These are phyloP conservation scores for Pseudohalonectria lignicola DNA, from an alignment of 2,329 filamentous ascomycete species.

Conservation along the genomic window DNA sequence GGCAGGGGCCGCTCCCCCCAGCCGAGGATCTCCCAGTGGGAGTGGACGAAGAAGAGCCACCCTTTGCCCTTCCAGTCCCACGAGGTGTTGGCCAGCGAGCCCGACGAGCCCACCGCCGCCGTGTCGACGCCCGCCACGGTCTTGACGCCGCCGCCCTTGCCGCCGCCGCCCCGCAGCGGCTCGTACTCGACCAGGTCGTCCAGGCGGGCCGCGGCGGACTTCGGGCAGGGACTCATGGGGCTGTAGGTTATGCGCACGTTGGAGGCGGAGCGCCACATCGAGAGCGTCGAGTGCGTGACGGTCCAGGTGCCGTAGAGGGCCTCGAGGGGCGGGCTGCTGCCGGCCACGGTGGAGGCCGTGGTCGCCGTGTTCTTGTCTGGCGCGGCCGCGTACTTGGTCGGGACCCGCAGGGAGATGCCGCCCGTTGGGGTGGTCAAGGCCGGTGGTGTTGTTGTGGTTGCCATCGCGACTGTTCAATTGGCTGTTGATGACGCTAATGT, in stretches of 20 bases:
- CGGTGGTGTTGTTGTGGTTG: no score
- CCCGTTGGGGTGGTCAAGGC: background rate
- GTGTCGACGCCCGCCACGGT: conserved; percentile 56
- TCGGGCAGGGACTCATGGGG: conserved; percentile 25
- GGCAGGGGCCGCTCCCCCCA: conserved; percentile 47
- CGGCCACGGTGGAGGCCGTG: conserved; percentile 14
- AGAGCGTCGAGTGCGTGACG: conserved; percentile 64
- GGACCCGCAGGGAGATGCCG: conserved; percentile 26
- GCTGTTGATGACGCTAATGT: no score
- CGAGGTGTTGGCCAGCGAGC: conserved; percentile 9
- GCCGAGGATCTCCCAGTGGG: conserved; percentile 73
- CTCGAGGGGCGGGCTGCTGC: conserved; percentile 35
- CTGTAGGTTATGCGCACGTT: conserved; percentile 75
- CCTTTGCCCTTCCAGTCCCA: conserved; percentile 77
- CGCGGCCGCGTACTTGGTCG: conserved; percentile 34
- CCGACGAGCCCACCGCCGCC: conserved; percentile 13
- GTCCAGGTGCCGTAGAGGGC: conserved; percentile 60
- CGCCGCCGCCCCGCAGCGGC: conserved; percentile 27
- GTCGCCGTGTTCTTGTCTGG: conserved; percentile 8
- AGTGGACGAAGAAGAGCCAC: conserved; percentile 58
- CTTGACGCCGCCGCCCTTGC: conserved; percentile 39
- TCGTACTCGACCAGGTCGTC: conserved; percentile 68
- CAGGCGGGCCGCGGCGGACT: conserved; percentile 26
- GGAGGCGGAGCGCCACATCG: conserved; percentile 70
- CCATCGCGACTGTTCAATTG: no score